phyloP scores from a whole-genome alignment of 2,329 filamentous ascomycete species.

The Incumbomyces delicatus region DNA sequence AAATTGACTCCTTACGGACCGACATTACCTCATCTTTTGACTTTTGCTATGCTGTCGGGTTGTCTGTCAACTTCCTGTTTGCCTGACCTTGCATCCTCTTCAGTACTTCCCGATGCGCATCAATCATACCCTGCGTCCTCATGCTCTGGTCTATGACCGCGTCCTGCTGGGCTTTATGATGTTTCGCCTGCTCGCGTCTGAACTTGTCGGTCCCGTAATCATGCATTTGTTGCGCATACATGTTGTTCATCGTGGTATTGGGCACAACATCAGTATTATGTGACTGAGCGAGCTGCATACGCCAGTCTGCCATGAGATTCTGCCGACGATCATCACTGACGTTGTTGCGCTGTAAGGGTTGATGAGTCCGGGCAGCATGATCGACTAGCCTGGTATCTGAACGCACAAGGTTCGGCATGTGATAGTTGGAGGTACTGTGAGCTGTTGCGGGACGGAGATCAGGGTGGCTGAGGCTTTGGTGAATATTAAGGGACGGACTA shows the following conservation, averaged over 20 bases:
- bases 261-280: conserved; percentile 20
- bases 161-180: conserved; percentile 50
- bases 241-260: conserved; percentile 28
- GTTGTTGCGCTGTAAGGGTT: conserved; percentile 10
- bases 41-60: neutral
- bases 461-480: neutral
- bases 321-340: conserved; percentile 27
- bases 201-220: conserved; percentile 56
- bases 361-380: conserved; percentile 10
- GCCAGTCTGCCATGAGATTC: conserved; percentile 56
- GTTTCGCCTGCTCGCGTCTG: conserved; percentile 48
- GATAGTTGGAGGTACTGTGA: conserved; percentile 9
- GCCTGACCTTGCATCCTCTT: conserved; percentile 62
- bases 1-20: too few species aligned
- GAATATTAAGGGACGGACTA: neutral
- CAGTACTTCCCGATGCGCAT: conserved; percentile 69
- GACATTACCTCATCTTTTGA: too few species aligned
- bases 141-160: conserved; percentile 63
- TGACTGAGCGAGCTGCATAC: conserved; percentile 51
- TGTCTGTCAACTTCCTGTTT: conserved; percentile 26
- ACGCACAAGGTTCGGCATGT: conserved; percentile 40
- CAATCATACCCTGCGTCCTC: conserved; percentile 63
- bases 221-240: conserved; percentile 40
- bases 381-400: conserved; percentile 38
- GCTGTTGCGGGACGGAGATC: neutral